phyloP scores from a whole-genome alignment of 2,329 filamentous ascomycete species.

The Penicillium sp. region DNA sequence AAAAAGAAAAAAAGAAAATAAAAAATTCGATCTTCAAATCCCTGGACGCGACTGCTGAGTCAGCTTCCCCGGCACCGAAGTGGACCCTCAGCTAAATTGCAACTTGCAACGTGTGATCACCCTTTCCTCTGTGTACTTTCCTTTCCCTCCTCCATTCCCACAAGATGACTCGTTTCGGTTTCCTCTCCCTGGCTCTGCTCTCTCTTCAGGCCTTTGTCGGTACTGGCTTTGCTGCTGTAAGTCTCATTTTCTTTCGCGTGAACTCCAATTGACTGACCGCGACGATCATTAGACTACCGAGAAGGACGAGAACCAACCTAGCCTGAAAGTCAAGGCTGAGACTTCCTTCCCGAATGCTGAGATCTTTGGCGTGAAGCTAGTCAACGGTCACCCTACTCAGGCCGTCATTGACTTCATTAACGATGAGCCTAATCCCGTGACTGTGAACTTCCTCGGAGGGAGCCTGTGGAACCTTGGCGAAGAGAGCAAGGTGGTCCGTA shows the following conservation, averaged over 20 bases:
- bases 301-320: conserved; percentile 60
- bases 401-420: conserved; percentile 79
- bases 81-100: conserved; percentile 26
- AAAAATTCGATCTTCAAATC: conserved; percentile 12
- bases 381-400: conserved; percentile 84
- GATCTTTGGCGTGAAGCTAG: conserved; percentile 89
- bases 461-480: conserved; percentile 59
- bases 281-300: conserved; percentile 47
- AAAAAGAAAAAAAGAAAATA: conserved; percentile 15
- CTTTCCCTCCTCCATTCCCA: conserved; percentile 7
- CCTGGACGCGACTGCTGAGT: conserved; percentile 16
- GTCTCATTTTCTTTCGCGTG: conserved; percentile 30
- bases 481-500: conserved; percentile 64
- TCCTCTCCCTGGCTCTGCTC: conserved; percentile 66
- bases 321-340: conserved; percentile 51
- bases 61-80: conserved; percentile 24
- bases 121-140: conserved; percentile 16
- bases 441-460: conserved; percentile 70
- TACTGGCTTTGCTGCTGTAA: conserved; percentile 57
- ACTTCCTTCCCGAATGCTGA: conserved; percentile 62
- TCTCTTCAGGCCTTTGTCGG: conserved; percentile 63
- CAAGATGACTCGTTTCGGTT: conserved; percentile 67
- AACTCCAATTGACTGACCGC: conserved; percentile 22
- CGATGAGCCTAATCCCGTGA: conserved; percentile 69
- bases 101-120: conserved; percentile 23